phyloP scores from a whole-genome alignment of 1,284 basidiomycete genomes.

The Cryptococcus deneoformans region DNA sequence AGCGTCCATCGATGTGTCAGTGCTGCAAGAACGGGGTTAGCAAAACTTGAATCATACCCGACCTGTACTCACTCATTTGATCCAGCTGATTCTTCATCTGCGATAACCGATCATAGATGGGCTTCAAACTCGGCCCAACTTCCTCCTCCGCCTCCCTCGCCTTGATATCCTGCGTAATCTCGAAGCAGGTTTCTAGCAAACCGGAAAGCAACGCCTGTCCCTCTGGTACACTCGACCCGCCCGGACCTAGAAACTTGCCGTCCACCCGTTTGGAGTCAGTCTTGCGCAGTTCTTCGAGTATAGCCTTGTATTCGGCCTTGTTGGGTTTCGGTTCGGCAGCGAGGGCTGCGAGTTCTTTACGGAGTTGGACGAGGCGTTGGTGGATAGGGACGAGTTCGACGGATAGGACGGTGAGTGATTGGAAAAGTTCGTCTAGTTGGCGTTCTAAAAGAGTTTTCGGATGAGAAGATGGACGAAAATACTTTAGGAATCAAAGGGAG shows the following conservation, averaged over 20 bases:
- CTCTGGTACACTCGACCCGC: conserved; percentile 77
- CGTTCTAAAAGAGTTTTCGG: conserved; percentile 57
- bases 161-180: conserved; percentile 93
- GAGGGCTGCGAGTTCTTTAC: conserved; percentile 83
- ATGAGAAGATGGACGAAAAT: too few species aligned
- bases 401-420: conserved; percentile 79
- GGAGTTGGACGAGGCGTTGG: conserved; percentile 80
- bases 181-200: conserved; percentile 94
- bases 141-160: conserved; percentile 90
- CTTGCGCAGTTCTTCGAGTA: conserved; percentile 89
- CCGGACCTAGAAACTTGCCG: conserved; percentile 92
- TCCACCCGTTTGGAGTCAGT: conserved; percentile 95
- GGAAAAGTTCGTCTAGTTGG: conserved; percentile 70
- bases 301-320: conserved; percentile 82
- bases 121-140: conserved; percentile 81
- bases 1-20: conserved; percentile 97
- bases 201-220: conserved; percentile 77
- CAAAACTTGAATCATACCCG: background rate
- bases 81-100: conserved; percentile 63
- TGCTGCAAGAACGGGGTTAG: conserved; percentile 49
- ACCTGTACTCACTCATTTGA: conserved; percentile 34
- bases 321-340: conserved; percentile 81
- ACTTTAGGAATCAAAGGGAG: background rate
- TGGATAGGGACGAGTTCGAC: conserved; percentile 86
- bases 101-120: conserved; percentile 88